These are phyloP conservation scores for Acaromyces ingoldii DNA, from an alignment of 1,284 basidiomycete genomes.

Conservation along the genomic window DNA sequence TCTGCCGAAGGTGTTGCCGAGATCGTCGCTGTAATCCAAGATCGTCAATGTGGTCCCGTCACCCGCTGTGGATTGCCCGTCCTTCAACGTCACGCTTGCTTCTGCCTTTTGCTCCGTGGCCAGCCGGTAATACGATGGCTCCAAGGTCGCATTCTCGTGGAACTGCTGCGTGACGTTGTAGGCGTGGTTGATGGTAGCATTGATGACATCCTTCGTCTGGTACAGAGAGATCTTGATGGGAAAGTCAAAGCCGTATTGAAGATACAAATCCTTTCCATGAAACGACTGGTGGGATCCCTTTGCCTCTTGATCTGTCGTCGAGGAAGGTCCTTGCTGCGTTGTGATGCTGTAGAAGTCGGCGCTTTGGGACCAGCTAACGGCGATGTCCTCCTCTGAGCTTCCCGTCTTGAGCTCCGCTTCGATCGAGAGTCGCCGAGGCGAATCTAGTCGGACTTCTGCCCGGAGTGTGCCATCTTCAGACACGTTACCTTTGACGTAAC, in stretches of 20 bases:
- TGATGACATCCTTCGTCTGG: neutral
- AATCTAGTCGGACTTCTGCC: neutral
- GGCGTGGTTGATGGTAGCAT: neutral
- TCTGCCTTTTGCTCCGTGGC: neutral
- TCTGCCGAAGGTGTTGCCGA: neutral
- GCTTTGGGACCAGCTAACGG: constrained; percentile 4
- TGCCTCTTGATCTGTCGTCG: neutral
- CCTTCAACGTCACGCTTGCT: neutral
- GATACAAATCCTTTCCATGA: neutral
- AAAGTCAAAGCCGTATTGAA: neutral
- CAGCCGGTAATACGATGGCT: neutral
- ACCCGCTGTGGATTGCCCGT: neutral
- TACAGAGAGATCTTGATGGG: no score
- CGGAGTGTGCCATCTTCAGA: neutral
- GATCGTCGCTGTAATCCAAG: neutral
- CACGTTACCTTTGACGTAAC: neutral
- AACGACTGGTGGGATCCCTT: neutral
- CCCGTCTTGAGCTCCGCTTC: neutral
- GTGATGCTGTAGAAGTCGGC: neutral
- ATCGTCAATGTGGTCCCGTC: neutral
- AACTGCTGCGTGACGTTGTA: neutral
- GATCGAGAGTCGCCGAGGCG: constrained; percentile 1
- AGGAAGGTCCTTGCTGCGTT: neutral
- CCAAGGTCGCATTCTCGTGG: neutral
- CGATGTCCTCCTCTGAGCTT: neutral